These are phyloP conservation scores for Aspergillus diversus DNA, from an alignment of 495 filamentous ascomycete species.

Conservation along the genomic window DNA sequence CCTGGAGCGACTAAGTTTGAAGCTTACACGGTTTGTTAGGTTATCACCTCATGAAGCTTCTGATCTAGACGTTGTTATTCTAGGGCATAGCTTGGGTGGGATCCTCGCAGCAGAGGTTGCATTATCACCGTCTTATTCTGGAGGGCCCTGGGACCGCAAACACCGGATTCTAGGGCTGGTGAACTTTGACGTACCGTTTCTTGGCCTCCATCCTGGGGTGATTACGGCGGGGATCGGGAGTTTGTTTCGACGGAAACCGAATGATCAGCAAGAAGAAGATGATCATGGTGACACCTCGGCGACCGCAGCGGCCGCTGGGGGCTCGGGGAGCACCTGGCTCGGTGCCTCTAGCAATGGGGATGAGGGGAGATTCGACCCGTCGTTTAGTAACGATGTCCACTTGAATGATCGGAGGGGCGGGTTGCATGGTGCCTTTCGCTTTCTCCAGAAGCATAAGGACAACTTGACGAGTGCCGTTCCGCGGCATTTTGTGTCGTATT, in stretches of 20 bases:
- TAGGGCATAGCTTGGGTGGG: slow-evolving; percentile 93
- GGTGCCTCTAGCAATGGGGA: background rate
- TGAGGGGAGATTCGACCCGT: slow-evolving; percentile 61
- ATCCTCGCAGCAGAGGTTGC: slow-evolving; percentile 80
- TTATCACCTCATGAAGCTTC: slow-evolving; percentile 74
- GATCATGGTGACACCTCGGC: slow-evolving; percentile 19
- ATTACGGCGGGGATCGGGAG: slow-evolving; percentile 77
- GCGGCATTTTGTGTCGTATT: slow-evolving; percentile 73
- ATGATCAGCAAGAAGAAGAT: slow-evolving; percentile 26
- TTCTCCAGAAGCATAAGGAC: slow-evolving; percentile 77
- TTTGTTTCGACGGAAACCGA: slow-evolving; percentile 64
- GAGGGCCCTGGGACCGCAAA: slow-evolving; percentile 30
- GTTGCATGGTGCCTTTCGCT: slow-evolving; percentile 70
- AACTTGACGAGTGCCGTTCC: slow-evolving; percentile 69
- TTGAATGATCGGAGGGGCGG: slow-evolving; percentile 49
- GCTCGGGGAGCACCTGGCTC: background rate
- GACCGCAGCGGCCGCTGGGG: slow-evolving; percentile 9
- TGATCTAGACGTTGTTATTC: slow-evolving; percentile 76
- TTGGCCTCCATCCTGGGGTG: slow-evolving; percentile 89
- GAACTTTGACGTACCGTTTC: slow-evolving; percentile 84
- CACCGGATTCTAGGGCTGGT: slow-evolving; percentile 82
- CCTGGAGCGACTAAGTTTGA: background rate
- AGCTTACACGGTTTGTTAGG: slow-evolving; percentile 41
- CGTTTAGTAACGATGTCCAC: slow-evolving; percentile 46
- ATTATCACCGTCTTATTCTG: slow-evolving; percentile 51